Base-by-base conservation (phyloP, 441 rosid genomes). In the Populus trichocarpa region DNA sequence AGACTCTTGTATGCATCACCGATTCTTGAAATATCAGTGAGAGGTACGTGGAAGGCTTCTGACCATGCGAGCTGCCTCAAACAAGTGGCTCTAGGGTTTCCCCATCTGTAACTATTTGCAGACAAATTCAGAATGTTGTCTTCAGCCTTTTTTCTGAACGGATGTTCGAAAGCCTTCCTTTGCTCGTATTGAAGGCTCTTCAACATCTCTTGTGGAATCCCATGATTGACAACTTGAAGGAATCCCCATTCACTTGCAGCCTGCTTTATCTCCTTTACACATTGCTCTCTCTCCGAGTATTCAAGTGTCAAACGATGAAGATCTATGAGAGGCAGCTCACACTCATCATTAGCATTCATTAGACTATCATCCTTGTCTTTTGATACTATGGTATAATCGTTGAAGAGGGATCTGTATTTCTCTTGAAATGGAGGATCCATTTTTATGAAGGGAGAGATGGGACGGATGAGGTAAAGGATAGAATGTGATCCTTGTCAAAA, bases 211-310 rank as follows among this genome's bases (percentile, higher is more conserved):
- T 70, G 75, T 1, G 87, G 83, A 61, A 93, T 82, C 75, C 91
- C 94, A 80, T 91, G 96, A 80, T 90, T 91, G 66, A 82, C 76
- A 14, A 89, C 79, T 78, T 90, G 93, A 75, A 93, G 91, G 76
- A 93, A 93, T 0, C 97, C 97, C 96, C 94, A 93, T 75, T 86
- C 84, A 16, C 74, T 84, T 0, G 96, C 85, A 3, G 92, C 96
- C 79, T 67, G 69, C 16, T 78, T 83, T 26, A 91, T 86, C 75
- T 88, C 81, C 72, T 72, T 67, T 61, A 80, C 81, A 81, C 92
- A 91, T 22, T 76, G 18, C 57, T 46, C 57, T 46, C 20, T 46
- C 6, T 14, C 57, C 7, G 20, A 5, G 6, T 46, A 5, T 3
- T 46, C 5, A 14, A 46, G 57, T 12, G 20, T 46, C 57, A 46